These are phyloP conservation scores for Capsicum chinense DNA, from an alignment of 257 asterid genomes.

Conservation along the genomic window DNA sequence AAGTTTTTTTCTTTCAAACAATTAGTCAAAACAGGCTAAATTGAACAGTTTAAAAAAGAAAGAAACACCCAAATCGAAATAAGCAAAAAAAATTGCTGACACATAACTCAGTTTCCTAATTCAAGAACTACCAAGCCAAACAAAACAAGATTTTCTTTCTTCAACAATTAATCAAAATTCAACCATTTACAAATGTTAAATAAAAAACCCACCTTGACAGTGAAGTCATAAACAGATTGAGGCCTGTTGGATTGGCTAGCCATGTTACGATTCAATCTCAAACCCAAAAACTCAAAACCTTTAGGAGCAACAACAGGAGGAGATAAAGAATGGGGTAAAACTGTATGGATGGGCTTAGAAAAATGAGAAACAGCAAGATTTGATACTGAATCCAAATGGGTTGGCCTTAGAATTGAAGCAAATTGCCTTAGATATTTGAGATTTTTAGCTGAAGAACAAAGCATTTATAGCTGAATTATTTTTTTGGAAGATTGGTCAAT, in stretches of 20 bases:
- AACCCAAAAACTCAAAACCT: background rate
- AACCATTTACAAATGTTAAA: background rate
- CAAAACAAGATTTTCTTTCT: background rate
- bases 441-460: background rate
- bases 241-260: constrained; percentile 65
- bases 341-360: background rate
- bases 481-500: background rate
- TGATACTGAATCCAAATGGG: background rate
- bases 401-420: background rate
- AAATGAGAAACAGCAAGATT: background rate
- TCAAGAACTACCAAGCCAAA: background rate
- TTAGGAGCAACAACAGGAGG: background rate
- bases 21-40: background rate
- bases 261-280: constrained; percentile 43
- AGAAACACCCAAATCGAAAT: too few species aligned
- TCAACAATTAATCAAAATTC: background rate
- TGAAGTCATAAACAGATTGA: constrained; percentile 80
- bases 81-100: too few species aligned
- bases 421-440: background rate
- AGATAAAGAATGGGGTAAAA: background rate
- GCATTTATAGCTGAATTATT: background rate
- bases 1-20: background rate
- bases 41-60: too few species aligned
- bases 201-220: constrained; percentile 64
- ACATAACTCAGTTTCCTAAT: background rate